Evolutionary conservation across 23 red algal genomes (phyloP), one percentile per base, ranked within the genome.

Genomic region (Rhodosorus marinus): DNA sequence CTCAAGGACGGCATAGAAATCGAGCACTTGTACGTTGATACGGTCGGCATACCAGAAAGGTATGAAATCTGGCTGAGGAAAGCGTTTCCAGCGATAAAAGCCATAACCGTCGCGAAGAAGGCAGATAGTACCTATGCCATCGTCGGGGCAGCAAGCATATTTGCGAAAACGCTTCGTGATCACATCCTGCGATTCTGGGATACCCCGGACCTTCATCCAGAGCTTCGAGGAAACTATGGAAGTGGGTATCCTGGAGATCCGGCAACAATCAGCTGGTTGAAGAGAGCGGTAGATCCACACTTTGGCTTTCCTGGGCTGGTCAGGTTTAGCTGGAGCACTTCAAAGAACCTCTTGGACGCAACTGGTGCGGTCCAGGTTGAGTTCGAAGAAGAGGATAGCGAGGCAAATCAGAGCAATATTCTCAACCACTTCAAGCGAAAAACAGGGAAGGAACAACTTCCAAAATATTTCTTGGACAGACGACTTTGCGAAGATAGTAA

Each of bases 211-310:
- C 30, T 1, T 5, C 47, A 4, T 0, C 49, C 62, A 1, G 9
- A 49, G 14, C 20, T 50, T 17, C 61, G 52, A 20, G 29, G 45
- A 19, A 36, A 41, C 23, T 57, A 31, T 42, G 83, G 83, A 5
- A 74, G 65, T 29, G 83, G 83, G 5, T 92, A 92, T 66, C 83
- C 83, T 0, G 69, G 72, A 32, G 83, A 92, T 42, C 74, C 73
- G 28, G 8, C 43, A 0, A 92, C 83, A 20, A 79, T 75, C 55
- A 47, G 28, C 4, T 92, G 83, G 83, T 69, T 92, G 17, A 52
- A 33, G 14, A 43, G 40, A 0, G 62, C 69, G 33, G 62, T 62
- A 24, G 63, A 92, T 55, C 27, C 62, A 0, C 14, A 81, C n/a
- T 92, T 92, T 41, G 83, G 83, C 6, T 80, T 80, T 38, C 83